phyloP scores from a whole-genome alignment of 148 eudicot species.

The Amaranthus cruentus region DNA sequence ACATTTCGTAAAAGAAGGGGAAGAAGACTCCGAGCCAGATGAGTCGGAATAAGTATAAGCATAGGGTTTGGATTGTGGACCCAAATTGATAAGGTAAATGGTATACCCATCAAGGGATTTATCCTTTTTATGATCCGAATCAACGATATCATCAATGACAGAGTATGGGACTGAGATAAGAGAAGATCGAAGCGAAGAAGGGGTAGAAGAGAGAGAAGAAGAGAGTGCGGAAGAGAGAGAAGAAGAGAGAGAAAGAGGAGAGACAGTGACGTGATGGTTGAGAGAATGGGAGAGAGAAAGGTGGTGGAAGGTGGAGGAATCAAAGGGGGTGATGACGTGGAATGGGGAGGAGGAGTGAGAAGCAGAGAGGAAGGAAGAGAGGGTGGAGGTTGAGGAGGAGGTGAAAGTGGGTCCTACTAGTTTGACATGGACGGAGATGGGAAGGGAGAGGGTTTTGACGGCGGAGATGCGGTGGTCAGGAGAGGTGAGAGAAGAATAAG shows the following conservation, averaged over 20 bases:
- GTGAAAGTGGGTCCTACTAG: conserved; percentile 57
- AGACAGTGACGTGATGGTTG: conserved; percentile 37
- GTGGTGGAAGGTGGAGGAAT: conserved; percentile 22
- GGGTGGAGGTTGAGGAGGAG: conserved; percentile 49
- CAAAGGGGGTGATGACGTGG: conserved; percentile 59
- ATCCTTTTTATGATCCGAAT: conserved; percentile 33
- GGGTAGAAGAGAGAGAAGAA: conserved; percentile 28
- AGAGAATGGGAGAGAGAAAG: conserved; percentile 54
- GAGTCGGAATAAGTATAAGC: conserved; percentile 45
- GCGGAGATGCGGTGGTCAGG: conserved; percentile 47
- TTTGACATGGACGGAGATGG: conserved; percentile 40
- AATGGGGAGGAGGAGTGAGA: conserved; percentile 54
- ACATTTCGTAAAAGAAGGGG: conserved; percentile 57
- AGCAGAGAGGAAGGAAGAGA: conserved; percentile 53
- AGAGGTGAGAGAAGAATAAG: conserved; percentile 27
- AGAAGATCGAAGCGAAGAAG: conserved; percentile 51
- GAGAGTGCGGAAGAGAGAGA: conserved; percentile 38
- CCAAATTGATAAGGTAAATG: conserved; percentile 62
- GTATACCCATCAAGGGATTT: conserved; percentile 36
- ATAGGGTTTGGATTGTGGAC: conserved; percentile 51
- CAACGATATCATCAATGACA: conserved; percentile 45
- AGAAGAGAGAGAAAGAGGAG: conserved; percentile 42
- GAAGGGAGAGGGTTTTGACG: conserved; percentile 49
- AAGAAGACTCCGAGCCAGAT: conserved; percentile 41
- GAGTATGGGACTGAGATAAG: conserved; percentile 43